Evolutionary conservation across 164 flowering plant genomes (phyloP).

Genomic region (Houttuynia cordata): DNA sequence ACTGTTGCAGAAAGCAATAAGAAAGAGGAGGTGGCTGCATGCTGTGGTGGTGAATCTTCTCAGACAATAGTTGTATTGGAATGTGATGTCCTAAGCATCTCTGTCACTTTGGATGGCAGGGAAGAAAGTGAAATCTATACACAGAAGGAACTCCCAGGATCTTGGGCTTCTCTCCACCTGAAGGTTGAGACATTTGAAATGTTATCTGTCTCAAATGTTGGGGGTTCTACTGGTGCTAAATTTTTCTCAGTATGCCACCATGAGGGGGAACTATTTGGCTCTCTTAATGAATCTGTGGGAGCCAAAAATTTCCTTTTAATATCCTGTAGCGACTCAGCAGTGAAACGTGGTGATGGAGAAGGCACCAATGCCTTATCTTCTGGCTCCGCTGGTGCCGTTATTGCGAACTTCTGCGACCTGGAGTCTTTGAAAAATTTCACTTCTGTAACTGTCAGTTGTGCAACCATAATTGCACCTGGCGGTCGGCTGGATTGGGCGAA

Average conservation of each 20-base stretch:
- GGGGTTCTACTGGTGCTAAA: slow-evolving; percentile 44
- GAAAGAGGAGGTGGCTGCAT: slow-evolving; percentile 8
- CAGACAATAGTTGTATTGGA: slow-evolving; percentile 67
- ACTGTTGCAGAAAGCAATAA: background rate
- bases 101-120: slow-evolving; percentile 25
- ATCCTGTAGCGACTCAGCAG: slow-evolving; percentile 57
- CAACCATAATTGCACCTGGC: slow-evolving; percentile 69
- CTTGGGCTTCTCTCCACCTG: slow-evolving; percentile 49
- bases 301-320: slow-evolving; percentile 54
- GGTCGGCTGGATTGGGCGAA: slow-evolving; percentile 91
- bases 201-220: slow-evolving; percentile 62
- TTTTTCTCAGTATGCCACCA: slow-evolving; percentile 66
- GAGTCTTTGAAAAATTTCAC: slow-evolving; percentile 24
- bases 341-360: slow-evolving; percentile 86
- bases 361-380: slow-evolving; percentile 81
- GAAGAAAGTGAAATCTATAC: slow-evolving; percentile 28
- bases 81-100: slow-evolving; percentile 45
- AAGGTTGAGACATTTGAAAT: slow-evolving; percentile 49
- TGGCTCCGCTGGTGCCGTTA: slow-evolving; percentile 61
- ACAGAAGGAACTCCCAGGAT: slow-evolving; percentile 79
- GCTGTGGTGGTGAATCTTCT: slow-evolving; percentile 4
- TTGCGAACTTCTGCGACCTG: slow-evolving; percentile 51
- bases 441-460: slow-evolving; percentile 54
- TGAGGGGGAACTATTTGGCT: slow-evolving; percentile 75
- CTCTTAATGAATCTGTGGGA: slow-evolving; percentile 24